Percentiles rank a stretch among this genome's conserved stretches.
phyloP scores from a whole-genome alignment of 2,329 filamentous ascomycete genomes.

The Neoscytalidium dimidiatum region DNA sequence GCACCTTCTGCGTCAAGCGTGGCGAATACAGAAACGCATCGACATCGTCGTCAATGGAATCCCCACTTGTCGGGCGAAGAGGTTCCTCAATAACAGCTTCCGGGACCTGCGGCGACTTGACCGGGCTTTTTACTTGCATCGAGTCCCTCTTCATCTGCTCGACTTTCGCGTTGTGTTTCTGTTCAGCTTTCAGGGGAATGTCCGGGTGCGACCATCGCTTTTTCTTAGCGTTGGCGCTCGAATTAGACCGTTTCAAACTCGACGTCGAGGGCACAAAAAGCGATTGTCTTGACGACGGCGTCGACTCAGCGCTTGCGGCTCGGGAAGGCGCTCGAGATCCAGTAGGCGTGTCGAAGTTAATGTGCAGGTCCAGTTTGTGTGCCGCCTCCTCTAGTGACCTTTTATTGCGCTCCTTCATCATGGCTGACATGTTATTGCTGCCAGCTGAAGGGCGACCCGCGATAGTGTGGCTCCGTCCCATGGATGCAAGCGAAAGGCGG shows the following conservation, averaged over 20 bases:
- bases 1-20: slow-evolving; percentile 83
- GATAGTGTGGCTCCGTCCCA: slow-evolving; percentile 17
- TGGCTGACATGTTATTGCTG: not conserved
- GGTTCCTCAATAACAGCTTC: slow-evolving; percentile 62
- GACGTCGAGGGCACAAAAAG: slow-evolving; percentile 9
- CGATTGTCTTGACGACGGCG: slow-evolving; percentile 25
- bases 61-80: slow-evolving; percentile 69
- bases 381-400: slow-evolving; percentile 14
- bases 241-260: slow-evolving; percentile 34
- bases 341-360: slow-evolving; percentile 5
- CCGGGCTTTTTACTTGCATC: slow-evolving; percentile 30
- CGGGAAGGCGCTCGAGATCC: slow-evolving; percentile 15
- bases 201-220: slow-evolving; percentile 44
- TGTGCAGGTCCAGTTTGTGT: slow-evolving; percentile 9
- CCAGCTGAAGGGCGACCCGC: slow-evolving; percentile 7
- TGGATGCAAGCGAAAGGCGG: slow-evolving; percentile 13
- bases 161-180: slow-evolving; percentile 31
- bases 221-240: slow-evolving; percentile 34
- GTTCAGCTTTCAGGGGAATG: slow-evolving; percentile 40
- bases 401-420: slow-evolving; percentile 18
- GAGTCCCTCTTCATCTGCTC: slow-evolving; percentile 18
- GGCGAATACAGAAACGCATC: slow-evolving; percentile 81
- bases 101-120: slow-evolving; percentile 36
- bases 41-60: slow-evolving; percentile 88
- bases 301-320: slow-evolving; percentile 15